Percentiles rank a stretch among this genome's conserved stretches.
Conservation (phyloP, 2,329 filamentous ascomycete species). For the Cordyceps javanica region DNA sequence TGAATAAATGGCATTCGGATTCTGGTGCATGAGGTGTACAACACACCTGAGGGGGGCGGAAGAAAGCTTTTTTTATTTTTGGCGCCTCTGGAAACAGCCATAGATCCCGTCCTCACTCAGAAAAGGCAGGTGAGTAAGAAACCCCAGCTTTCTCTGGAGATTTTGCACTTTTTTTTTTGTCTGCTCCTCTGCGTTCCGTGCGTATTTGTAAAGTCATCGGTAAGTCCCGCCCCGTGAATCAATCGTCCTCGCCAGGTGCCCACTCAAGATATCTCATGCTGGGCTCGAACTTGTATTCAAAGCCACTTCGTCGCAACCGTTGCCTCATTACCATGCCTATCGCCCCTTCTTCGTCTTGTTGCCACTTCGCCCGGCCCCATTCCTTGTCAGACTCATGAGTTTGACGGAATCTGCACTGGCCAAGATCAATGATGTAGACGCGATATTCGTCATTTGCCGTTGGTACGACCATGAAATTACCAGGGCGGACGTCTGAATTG, state of each 20-base stretch:
- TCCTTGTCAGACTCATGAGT: conserved; percentile 18
- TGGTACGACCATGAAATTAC: conserved; percentile 19
- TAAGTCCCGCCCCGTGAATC: no score
- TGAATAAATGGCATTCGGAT: no score
- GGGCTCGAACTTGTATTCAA: conserved; percentile 11
- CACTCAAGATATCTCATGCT: conserved; percentile 13
- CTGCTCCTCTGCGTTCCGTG: no score
- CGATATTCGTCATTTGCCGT: neutral
- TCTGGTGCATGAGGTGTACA: no score
- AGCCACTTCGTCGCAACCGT: conserved; percentile 14
- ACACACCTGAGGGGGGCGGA: no score
- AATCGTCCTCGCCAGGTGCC: conserved; percentile 8
- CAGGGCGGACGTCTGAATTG: conserved; percentile 19
- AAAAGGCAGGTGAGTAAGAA: no score
- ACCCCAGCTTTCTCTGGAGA: no score
- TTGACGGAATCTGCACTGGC: conserved; percentile 15
- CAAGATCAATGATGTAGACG: conserved; percentile 24
- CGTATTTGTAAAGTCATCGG: no score
- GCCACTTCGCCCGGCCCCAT: conserved; percentile 18
- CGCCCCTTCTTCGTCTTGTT: conserved; percentile 19
- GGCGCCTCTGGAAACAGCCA: no score
- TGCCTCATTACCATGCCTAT: conserved; percentile 16
- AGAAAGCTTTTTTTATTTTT: no score
- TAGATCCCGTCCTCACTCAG: no score
- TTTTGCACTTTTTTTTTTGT: no score